phyloP scores from a whole-genome alignment of 768 basidiomycete species.

The Mycena polygramma region DNA sequence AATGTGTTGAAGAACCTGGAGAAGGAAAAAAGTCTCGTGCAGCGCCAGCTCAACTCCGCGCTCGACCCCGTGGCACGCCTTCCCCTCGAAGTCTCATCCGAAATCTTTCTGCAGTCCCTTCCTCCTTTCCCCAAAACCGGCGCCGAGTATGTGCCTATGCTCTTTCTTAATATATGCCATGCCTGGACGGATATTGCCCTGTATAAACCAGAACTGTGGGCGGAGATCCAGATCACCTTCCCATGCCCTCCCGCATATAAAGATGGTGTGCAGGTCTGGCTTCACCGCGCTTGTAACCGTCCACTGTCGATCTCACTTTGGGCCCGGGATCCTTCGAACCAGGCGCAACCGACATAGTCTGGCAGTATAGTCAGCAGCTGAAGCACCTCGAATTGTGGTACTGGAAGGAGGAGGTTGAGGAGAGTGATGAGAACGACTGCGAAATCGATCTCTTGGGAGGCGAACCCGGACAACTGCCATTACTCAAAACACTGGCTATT shows the following conservation, averaged over 20 bases:
- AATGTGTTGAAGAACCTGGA: neutral
- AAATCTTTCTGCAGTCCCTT: neutral
- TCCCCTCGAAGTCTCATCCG: constrained; percentile 2
- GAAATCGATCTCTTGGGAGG: neutral
- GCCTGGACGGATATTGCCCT: neutral
- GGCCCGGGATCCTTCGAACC: neutral
- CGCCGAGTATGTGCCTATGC: neutral
- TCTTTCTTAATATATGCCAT: neutral
- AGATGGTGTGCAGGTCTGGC: neutral
- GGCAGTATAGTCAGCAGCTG: neutral
- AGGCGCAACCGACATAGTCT: neutral
- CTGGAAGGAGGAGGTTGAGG: neutral
- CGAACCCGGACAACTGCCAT: neutral
- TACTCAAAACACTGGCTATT: neutral
- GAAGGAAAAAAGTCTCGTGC: neutral
- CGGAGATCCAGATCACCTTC: neutral
- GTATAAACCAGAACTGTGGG: neutral
- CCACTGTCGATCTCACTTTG: neutral
- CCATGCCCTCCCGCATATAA: neutral
- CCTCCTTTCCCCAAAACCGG: neutral
- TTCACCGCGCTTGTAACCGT: neutral
- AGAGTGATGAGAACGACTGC: neutral
- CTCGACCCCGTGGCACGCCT: neutral
- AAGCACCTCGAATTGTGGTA: neutral
- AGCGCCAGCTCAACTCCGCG: neutral